Base-by-base conservation (phyloP, 2,329 filamentous ascomycete species). In the Zalaria sp. region DNA sequence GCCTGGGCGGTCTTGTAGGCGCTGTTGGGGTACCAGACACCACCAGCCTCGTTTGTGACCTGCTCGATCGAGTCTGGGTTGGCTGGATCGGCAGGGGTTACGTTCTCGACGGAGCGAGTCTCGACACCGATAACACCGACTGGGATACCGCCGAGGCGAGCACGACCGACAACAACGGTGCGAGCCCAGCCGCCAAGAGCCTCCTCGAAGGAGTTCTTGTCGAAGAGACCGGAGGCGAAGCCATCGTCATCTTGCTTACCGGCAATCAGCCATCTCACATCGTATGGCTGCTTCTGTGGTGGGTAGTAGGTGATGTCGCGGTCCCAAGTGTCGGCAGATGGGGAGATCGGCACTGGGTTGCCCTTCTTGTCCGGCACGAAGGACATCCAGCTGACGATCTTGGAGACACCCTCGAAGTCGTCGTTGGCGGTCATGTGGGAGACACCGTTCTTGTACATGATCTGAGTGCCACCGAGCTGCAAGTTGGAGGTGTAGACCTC, bases 401-500 rank as follows among this genome's bases (percentile, higher is more conserved):
- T 93, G 56, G 84, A 87, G 25, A 98, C 84, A 76, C 91, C 91
- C 57, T 89, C 88, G 55, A 98, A 96, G 68, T 98, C 91, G 57
- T 98, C 89, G 53, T 82, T 83, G 56, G 91, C 91, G 52, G 89
- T 95, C 84, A 96, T 89, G 71, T 98, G 91, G 25, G 91, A 96
- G 35, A 98, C 91, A 77, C 91, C 91, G 62, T 98, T 98, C 69
- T 85, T 88, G 78, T 98, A 96, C 91, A 98, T 98, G 75, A 98
- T 98, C 67, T 98, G 91, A n/a, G 91, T 98, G 54, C 91, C 91
- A 79, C 91, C 91, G 50, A 98, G 85, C 72, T 98, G 91, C 58
- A 98, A 68, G 75, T 98, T 98, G 46, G 91, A 96, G 25, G 91
- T 95, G 71, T 98, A 98, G 27, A 98, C 89, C 66, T 98, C 91